Percentiles rank a stretch among this genome's conserved stretches.
phyloP scores from a whole-genome alignment of 257 asterid species.

The Przewalskia tangutica region DNA sequence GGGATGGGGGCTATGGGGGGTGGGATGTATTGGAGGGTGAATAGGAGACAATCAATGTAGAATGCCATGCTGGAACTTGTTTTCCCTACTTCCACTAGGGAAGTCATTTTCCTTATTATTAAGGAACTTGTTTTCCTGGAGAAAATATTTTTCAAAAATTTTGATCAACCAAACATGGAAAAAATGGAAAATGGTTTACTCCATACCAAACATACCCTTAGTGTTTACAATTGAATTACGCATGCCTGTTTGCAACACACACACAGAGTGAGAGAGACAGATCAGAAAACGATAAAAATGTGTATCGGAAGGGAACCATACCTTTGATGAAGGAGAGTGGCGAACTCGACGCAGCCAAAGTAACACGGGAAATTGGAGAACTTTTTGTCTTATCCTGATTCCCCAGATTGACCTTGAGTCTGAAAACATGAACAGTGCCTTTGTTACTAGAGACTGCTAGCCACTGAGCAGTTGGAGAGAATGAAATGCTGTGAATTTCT shows the following conservation, averaged over 20 bases:
- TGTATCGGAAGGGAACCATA: conserved; percentile 6
- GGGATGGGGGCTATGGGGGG: too few species aligned
- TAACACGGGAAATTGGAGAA: conserved; percentile 43
- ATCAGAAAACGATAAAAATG: not conserved
- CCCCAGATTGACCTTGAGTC: conserved; percentile 65
- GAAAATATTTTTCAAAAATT: too few species aligned
- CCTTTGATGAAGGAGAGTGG: conserved; percentile 91
- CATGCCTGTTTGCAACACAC: not conserved
- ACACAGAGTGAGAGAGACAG: not conserved
- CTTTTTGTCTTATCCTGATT: conserved; percentile 46
- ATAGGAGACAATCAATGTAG: too few species aligned
- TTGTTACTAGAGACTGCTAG: conserved; percentile 91
- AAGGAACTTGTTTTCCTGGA: too few species aligned
- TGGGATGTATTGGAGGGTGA: too few species aligned
- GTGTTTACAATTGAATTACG: not conserved
- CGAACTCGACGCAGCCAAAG: conserved; percentile 68
- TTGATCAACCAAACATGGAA: too few species aligned
- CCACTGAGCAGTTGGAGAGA: conserved; percentile 87
- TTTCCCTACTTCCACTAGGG: too few species aligned
- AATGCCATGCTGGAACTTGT: too few species aligned
- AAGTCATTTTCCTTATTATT: too few species aligned
- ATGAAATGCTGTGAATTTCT: conserved; percentile 66
- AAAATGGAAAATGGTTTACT: too few species aligned
- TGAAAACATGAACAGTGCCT: conserved; percentile 85
- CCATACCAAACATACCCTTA: too few species aligned